These are phyloP conservation scores for Poterioochromonas sp. DNA, from an alignment of 352 stramenopile species.

Conservation along the genomic window DNA sequence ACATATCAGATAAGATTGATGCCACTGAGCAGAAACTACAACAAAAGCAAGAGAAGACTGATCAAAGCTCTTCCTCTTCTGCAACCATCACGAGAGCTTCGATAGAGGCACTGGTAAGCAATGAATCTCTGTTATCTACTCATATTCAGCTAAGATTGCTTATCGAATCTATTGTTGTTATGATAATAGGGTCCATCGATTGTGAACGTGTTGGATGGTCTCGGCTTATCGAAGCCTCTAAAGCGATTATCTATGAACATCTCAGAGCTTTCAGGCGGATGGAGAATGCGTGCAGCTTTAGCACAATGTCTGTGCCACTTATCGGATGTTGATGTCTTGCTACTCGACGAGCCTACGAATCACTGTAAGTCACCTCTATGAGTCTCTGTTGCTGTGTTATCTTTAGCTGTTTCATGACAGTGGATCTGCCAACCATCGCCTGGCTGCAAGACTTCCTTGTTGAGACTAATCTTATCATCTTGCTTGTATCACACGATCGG, in stretches of 20 bases:
- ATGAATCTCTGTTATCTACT: background rate
- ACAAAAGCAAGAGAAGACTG: background rate
- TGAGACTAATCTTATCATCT: background rate
- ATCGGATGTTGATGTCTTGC: conserved; percentile 53
- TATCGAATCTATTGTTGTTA: background rate
- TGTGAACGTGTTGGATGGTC: background rate
- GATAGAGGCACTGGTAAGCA: background rate
- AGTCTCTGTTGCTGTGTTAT: background rate
- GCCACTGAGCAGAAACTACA: background rate
- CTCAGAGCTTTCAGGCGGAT: conserved; percentile 66
- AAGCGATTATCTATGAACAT: background rate
- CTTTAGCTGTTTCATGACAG: background rate
- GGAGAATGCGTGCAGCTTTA: conserved; percentile 96
- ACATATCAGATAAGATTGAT: background rate
- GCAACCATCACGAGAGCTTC: background rate
- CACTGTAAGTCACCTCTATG: conserved; percentile 45
- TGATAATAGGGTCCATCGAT: background rate
- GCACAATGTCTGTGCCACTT: conserved; percentile 87
- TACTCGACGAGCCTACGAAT: conserved; percentile 58
- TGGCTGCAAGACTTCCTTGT: background rate
- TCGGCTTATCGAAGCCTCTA: background rate
- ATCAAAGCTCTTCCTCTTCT: background rate
- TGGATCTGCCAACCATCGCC: conserved; percentile 1
- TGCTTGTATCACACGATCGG: conserved; percentile 2
- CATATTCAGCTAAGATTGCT: background rate